Evolutionary conservation across 345 rosid genomes (phyloP).

Genomic region (Rubroshorea leprosula): DNA sequence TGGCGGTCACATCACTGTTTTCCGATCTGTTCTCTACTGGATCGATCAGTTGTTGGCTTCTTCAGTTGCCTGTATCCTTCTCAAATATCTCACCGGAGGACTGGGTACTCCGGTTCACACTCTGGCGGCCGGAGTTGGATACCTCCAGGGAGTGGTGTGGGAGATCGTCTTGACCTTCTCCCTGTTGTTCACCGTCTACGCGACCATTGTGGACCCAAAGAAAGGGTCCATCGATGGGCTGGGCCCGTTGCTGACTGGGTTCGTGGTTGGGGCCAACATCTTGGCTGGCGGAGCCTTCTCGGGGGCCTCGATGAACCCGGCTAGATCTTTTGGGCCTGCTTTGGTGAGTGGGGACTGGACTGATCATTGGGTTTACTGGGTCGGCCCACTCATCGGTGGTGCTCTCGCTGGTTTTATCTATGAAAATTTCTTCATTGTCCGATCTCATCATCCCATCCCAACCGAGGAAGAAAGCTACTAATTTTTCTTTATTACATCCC

Average conservation of each 20-base stretch:
- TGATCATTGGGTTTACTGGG: constrained; percentile 92
- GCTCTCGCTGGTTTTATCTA: constrained; percentile 69
- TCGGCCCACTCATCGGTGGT: constrained; percentile 79
- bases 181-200: constrained; percentile 79
- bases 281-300: constrained; percentile 83
- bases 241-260: constrained; percentile 68
- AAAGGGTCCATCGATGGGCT: constrained; percentile 66
- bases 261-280: constrained; percentile 76
- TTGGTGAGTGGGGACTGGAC: constrained; percentile 82
- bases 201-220: constrained; percentile 85
- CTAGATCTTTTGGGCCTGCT: constrained; percentile 87
- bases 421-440: constrained; percentile 56
- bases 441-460: constrained; percentile 37
- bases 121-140: constrained; percentile 62
- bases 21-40: constrained; percentile 71
- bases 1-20: constrained; percentile 72
- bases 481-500: not conserved
- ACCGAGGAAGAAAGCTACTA: constrained; percentile 22
- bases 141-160: constrained; percentile 67
- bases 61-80: constrained; percentile 71
- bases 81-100: constrained; percentile 84
- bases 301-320: constrained; percentile 96
- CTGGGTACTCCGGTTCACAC: constrained; percentile 67
- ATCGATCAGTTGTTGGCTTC: constrained; percentile 74
- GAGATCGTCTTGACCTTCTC: constrained; percentile 72